Percentiles rank a stretch among this genome's conserved stretches.
phyloP scores from a whole-genome alignment of 192 early-diverging fungal species.

The Umbelopsis isabellina region DNA sequence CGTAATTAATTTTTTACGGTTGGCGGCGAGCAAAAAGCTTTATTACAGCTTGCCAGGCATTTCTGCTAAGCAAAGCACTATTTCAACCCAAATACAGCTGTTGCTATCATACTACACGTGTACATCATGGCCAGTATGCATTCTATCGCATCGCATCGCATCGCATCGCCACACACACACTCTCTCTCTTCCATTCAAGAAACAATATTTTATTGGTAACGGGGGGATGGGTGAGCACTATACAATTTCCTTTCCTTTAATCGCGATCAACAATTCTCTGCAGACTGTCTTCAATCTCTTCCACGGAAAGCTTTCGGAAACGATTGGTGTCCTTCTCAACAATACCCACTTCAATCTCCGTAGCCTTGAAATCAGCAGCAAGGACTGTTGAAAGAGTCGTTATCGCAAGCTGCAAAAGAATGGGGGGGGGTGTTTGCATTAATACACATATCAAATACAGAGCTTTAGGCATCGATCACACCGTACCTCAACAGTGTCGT shows the following conservation, averaged over 20 bases:
- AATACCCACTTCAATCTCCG: slow-evolving; percentile 95
- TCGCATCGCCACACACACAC: no score
- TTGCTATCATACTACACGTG: no score
- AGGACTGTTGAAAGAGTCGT: slow-evolving; percentile 91
- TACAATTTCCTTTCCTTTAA: slow-evolving; percentile 44
- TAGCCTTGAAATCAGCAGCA: slow-evolving; percentile 92
- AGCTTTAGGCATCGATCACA: neutral
- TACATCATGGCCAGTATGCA: no score
- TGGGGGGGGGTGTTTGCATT: neutral
- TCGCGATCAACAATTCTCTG: slow-evolving; percentile 88
- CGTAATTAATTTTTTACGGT: no score
- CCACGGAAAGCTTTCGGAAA: slow-evolving; percentile 77
- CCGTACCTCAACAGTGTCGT: slow-evolving; percentile 90
- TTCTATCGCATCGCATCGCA: no score
- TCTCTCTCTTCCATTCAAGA: no score
- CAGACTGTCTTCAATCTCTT: slow-evolving; percentile 90
- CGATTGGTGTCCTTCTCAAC: slow-evolving; percentile 74
- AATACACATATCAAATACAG: neutral
- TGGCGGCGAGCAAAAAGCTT: no score
- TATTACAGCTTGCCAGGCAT: no score
- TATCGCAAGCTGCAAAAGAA: slow-evolving; percentile 78
- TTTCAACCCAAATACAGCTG: no score
- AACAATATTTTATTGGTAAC: no score
- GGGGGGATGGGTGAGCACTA: no score
- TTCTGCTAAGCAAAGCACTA: no score